Base-by-base conservation (phyloP, 805 yeast species). In the Candida nanaspora region DNA sequence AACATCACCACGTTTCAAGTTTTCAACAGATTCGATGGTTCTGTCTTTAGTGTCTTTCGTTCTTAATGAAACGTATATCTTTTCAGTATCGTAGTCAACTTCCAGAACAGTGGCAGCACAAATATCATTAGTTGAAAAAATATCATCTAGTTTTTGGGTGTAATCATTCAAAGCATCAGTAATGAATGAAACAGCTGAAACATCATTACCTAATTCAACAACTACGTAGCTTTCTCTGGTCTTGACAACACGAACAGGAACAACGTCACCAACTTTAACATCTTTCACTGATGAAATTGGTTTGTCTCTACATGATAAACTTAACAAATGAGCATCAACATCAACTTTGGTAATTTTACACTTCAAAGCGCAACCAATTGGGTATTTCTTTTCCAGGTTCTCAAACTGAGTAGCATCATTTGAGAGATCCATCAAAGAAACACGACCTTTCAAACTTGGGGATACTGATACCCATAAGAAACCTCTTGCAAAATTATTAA, bases 131-230 rank as follows among this genome's bases (percentile, higher is more conserved):
- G 64, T 61, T 4, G 67, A 56, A 55, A 63, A 82, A 5, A 66
- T 68, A 13, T 69, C 73, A 27, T 68, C 69, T 37, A 83, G 59
- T 36, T 72, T 68, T 31, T 70, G 62, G 28, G 78, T 67, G 56
- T 75, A 86, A 55, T 82, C 82, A 53, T 80, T 75, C 48, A 84
- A 65, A 6, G 94, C 87, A 57, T 87, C 96, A 3, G 93, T 79
- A 39, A 82, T 74, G 53, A 72, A 78, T 3, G 93, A 72, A 41
- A 80, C 69, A 3, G 83, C 89, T 27, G 72, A 69, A 9, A 82
- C 67, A 35, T 68, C 70, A 27, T 70, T 69, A n/a, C 87, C 84
- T 35, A 87, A 61, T 45, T 82, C 84, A 33, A 86, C 82, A 48
- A 83, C 60, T 32, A 86, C 79, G 49, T 70, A 77, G 33, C 72